Evolutionary conservation across 805 yeast species (phyloP).

Genomic region (Kuraishia hungarica): DNA sequence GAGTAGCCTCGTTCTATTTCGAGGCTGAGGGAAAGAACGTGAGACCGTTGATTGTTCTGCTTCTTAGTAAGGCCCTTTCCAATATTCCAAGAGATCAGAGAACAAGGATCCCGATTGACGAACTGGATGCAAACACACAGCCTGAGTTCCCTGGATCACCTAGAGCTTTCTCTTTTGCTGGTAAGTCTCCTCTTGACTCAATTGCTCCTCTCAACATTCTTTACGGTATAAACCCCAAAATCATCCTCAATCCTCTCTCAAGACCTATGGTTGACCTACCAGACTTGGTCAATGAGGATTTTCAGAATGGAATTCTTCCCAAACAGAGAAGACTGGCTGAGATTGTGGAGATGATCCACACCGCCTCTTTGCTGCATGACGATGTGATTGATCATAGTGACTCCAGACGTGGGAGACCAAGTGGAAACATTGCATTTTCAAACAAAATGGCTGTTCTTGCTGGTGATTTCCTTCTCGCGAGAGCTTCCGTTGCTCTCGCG

Average conservation of each 20-base stretch:
- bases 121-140: constrained; percentile 57
- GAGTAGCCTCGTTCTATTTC: constrained; percentile 91
- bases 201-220: constrained; percentile 76
- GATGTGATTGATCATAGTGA: constrained; percentile 93
- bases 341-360: constrained; percentile 97
- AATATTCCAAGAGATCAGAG: constrained; percentile 65
- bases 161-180: constrained; percentile 44
- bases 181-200: constrained; percentile 49
- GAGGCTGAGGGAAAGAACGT: constrained; percentile 96
- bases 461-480: constrained; percentile 89
- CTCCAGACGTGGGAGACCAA: constrained; percentile 81
- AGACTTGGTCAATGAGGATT: constrained; percentile 35
- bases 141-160: constrained; percentile 55
- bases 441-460: constrained; percentile 97
- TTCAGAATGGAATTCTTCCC: constrained; percentile 75
- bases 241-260: constrained; percentile 74
- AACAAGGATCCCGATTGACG: constrained; percentile 53
- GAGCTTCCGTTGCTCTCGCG: constrained; percentile 95
- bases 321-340: constrained; percentile 94
- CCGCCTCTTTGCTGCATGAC: constrained; percentile 91
- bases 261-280: constrained; percentile 72
- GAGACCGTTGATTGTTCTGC: constrained; percentile 80
- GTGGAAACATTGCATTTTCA: constrained; percentile 89
- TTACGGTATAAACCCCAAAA: constrained; percentile 85
- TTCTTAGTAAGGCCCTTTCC: constrained; percentile 74